Evolutionary conservation across 164 flowering plant genomes (phyloP).

Genomic region (Santalum album): DNA sequence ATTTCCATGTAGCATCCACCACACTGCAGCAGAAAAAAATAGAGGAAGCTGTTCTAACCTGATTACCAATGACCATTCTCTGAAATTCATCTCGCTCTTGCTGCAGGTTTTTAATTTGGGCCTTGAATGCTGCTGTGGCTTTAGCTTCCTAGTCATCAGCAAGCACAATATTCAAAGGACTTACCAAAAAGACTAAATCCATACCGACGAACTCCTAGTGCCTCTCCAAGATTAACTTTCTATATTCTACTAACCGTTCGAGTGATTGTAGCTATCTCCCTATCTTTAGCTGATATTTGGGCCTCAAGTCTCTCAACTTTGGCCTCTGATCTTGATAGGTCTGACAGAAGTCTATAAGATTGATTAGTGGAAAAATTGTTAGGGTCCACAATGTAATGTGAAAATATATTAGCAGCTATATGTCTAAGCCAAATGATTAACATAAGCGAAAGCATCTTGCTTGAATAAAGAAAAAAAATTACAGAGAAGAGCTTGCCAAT

Average conservation of each 20-base stretch:
- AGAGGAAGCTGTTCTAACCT: slow-evolving; percentile 33
- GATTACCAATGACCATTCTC: slow-evolving; percentile 96
- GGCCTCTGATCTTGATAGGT: slow-evolving; percentile 89
- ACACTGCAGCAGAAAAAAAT: neutral
- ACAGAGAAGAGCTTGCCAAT: no score
- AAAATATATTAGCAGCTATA: neutral
- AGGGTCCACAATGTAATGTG: neutral
- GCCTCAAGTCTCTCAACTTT: slow-evolving; percentile 94
- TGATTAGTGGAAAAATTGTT: neutral
- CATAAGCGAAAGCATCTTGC: no score
- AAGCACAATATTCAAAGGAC: neutral
- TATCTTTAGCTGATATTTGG: slow-evolving; percentile 73
- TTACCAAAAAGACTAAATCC: slow-evolving; percentile 5
- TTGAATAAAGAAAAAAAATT: no score
- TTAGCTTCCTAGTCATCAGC: slow-evolving; percentile 68
- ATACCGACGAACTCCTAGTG: neutral
- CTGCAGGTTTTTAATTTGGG: slow-evolving; percentile 89
- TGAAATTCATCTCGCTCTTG: slow-evolving; percentile 97
- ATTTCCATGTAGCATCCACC: neutral
- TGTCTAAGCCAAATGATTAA: no score
- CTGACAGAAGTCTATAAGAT: slow-evolving; percentile 57
- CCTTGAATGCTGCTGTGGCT: slow-evolving; percentile 71
- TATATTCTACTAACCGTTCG: slow-evolving; percentile 45
- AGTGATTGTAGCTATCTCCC: slow-evolving; percentile 87
- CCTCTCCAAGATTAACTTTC: neutral